These are phyloP conservation scores for Cercis canadensis DNA, from an alignment of 306 rosid genomes.

Conservation along the genomic window DNA sequence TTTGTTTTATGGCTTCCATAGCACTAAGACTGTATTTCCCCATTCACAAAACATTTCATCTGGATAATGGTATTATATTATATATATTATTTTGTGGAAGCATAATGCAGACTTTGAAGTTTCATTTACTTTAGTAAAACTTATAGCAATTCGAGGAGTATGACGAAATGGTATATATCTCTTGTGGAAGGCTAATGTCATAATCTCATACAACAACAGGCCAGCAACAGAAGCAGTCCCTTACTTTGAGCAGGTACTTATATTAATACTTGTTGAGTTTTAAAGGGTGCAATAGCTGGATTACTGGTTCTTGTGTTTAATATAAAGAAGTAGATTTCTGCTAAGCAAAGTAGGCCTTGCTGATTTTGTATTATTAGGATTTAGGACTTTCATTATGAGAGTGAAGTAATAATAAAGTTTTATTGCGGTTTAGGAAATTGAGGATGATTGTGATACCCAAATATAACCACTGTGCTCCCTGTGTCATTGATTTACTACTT, in stretches of 20 bases:
- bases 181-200: constrained; percentile 85
- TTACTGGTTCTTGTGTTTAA: constrained; percentile 14
- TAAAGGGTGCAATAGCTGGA: constrained; percentile 8
- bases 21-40: constrained; percentile 4
- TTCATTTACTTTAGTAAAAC: constrained; percentile 38
- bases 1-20: constrained; percentile 37
- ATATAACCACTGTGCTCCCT: not conserved
- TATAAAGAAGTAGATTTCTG: not conserved
- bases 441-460: not conserved
- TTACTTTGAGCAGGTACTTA: constrained; percentile 91
- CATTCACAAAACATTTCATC: constrained; percentile 5
- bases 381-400: constrained; percentile 15
- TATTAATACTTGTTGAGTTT: constrained; percentile 15
- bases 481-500: constrained; percentile 1
- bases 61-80: not conserved
- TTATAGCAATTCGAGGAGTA: constrained; percentile 24
- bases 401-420: not conserved
- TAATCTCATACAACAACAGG: constrained; percentile 89
- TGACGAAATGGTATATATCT: constrained; percentile 45
- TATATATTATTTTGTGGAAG: constrained; percentile 34
- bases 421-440: constrained; percentile 5
- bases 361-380: too few relatives aligned
- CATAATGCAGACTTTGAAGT: constrained; percentile 27
- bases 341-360: not conserved
- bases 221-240: constrained; percentile 98